Evolutionary conservation across 2,329 filamentous ascomycete genomes (phyloP).

Genomic region (Plectosphaerella plurivora): DNA sequence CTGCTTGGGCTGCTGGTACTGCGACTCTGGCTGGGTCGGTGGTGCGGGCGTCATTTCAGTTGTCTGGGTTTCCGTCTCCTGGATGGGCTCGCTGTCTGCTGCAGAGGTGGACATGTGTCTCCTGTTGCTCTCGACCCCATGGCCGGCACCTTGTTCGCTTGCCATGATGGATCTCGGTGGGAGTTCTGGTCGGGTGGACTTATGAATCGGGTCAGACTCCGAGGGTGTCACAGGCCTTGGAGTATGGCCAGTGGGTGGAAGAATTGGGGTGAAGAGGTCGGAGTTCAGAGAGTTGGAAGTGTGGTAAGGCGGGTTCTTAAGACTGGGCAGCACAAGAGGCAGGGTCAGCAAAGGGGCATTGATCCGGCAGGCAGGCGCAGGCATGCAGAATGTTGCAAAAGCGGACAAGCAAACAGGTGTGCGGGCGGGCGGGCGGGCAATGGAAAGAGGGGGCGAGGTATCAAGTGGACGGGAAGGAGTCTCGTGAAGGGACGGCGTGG

Average conservation of each 20-base stretch:
- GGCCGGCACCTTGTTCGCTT: conserved; percentile 42
- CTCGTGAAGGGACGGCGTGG: not conserved
- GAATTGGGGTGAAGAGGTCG: too few relatives aligned
- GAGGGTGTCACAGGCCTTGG: too few relatives aligned
- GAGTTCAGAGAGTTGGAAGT: too few relatives aligned
- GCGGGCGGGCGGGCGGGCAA: not conserved
- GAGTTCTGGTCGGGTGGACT: not conserved
- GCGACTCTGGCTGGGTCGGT: conserved; percentile 25
- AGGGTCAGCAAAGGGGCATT: too few relatives aligned
- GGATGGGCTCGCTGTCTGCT: conserved; percentile 37
- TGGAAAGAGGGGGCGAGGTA: not conserved
- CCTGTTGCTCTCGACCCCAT: conserved; percentile 29
- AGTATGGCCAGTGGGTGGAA: too few relatives aligned
- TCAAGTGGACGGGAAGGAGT: not conserved
- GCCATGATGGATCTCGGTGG: conserved; percentile 22
- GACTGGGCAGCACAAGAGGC: too few relatives aligned
- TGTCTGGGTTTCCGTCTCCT: conserved; percentile 36
- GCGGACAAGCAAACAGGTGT: too few relatives aligned
- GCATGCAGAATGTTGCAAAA: too few relatives aligned
- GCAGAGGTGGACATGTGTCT: conserved; percentile 31
- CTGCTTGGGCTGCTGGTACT: conserved; percentile 28
- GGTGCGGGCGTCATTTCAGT: conserved; percentile 21
- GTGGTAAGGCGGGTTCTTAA: too few relatives aligned
- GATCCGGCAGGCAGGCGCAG: too few relatives aligned
- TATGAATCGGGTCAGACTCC: too few relatives aligned